Evolutionary conservation across 345 rosid species (phyloP).

Genomic region (Pseudoturritis turrita): DNA sequence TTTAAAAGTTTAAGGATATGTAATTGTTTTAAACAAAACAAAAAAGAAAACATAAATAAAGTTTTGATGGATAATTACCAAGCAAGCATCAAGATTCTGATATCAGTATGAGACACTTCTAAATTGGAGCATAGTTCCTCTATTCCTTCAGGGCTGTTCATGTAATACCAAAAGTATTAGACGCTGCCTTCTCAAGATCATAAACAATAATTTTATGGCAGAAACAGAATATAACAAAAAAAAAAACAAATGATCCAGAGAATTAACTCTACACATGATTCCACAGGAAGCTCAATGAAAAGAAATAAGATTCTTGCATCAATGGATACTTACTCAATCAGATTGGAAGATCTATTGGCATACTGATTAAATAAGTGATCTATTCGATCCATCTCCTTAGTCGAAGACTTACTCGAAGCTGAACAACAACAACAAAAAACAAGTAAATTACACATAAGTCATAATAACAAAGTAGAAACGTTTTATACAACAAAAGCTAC

Average conservation of each 20-base stretch:
- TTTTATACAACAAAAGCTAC: not conserved
- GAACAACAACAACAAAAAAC: slow-evolving; percentile 1
- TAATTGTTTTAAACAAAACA: not conserved
- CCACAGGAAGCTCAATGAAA: not conserved
- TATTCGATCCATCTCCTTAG: slow-evolving; percentile 90
- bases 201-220: not conserved
- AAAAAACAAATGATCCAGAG: not conserved
- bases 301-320: not conserved
- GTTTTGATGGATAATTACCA: slow-evolving; percentile 47
- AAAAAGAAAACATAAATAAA: not conserved
- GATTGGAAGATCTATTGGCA: slow-evolving; percentile 63
- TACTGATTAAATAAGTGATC: slow-evolving; percentile 68
- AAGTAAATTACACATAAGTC: not conserved
- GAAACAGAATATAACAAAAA: not conserved
- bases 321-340: slow-evolving; percentile 74
- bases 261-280: not conserved
- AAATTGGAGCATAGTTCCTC: slow-evolving; percentile 80
- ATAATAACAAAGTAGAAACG: not conserved
- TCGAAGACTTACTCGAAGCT: slow-evolving; percentile 86
- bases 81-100: slow-evolving; percentile 96
- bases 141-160: slow-evolving; percentile 93
- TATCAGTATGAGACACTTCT: slow-evolving; percentile 88
- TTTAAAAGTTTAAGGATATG: slow-evolving; percentile 1
- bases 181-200: not conserved
- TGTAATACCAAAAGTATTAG: not conserved